These are phyloP conservation scores for Eucalyptus cloeziana DNA, from an alignment of 345 rosid genomes.

Conservation along the genomic window DNA sequence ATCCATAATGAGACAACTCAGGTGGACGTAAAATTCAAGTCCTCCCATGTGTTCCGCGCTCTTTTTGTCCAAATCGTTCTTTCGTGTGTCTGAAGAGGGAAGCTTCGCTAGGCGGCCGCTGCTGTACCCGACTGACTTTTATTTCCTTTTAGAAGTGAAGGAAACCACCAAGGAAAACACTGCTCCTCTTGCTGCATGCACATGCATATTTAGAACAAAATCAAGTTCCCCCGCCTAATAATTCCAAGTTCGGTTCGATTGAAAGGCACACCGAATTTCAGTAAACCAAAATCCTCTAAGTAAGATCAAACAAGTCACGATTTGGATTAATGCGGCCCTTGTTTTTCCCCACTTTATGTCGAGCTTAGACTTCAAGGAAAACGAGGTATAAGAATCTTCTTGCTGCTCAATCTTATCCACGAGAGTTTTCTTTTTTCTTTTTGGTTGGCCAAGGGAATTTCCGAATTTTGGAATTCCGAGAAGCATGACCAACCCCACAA, in stretches of 20 bases:
- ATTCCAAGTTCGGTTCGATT: neutral
- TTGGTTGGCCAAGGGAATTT: neutral
- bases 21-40: neutral
- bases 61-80: neutral
- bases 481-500: neutral
- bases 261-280: neutral
- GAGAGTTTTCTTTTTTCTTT: no score
- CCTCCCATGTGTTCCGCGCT: neutral
- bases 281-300: neutral
- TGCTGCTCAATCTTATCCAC: neutral
- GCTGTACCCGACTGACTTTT: no score
- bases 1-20: neutral
- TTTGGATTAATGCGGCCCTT: neutral
- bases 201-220: neutral
- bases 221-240: neutral
- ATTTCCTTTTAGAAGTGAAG: no score
- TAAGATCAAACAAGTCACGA: neutral
- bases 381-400: neutral
- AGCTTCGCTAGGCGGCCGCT: neutral
- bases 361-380: neutral
- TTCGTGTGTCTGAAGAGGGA: neutral
- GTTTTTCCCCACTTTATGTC: neutral
- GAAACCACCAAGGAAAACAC: no score
- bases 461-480: no score
- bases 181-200: neutral